Evolutionary conservation across 495 filamentous ascomycete species (phyloP).

Genomic region (Aspergillus asperescens): DNA sequence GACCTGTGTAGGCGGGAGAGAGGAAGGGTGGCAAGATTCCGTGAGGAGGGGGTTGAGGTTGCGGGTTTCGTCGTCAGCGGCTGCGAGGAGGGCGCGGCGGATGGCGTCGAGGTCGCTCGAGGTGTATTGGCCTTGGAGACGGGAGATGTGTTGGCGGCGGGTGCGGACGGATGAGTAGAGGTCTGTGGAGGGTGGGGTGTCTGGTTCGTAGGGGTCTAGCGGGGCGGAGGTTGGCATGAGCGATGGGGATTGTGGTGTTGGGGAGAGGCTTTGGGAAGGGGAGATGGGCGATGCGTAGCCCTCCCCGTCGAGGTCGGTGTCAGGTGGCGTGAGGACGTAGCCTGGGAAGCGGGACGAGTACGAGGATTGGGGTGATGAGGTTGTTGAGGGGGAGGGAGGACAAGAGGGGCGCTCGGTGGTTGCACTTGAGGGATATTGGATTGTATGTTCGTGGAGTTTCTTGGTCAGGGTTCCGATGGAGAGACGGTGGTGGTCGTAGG

Average conservation of each 20-base stretch:
- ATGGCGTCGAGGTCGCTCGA: conserved; percentile 34
- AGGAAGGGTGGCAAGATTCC: conserved; percentile 44
- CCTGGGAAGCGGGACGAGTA: conserved; percentile 21
- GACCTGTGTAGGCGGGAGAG: conserved; percentile 34
- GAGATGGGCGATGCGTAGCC: conserved; percentile 28
- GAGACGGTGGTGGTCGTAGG: conserved; percentile 36
- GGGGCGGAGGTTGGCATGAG: conserved; percentile 36
- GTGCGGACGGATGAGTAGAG: conserved; percentile 23
- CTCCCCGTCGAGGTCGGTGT: conserved; percentile 42
- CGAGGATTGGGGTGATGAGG: conserved; percentile 12
- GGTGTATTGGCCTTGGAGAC: conserved; percentile 41
- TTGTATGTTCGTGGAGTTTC: conserved; percentile 44
- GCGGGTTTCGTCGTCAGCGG: conserved; percentile 23
- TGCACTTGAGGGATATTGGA: conserved; percentile 24
- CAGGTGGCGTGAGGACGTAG: conserved; percentile 40
- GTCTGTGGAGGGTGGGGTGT: conserved; percentile 9
- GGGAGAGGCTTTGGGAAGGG: conserved; percentile 9
- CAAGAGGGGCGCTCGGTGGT: conserved; percentile 3
- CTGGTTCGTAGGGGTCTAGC: conserved; percentile 18
- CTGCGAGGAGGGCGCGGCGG: conserved; percentile 28
- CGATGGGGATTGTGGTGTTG: conserved; percentile 25
- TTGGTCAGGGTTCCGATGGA: conserved; percentile 42
- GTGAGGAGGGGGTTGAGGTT: conserved; percentile 15
- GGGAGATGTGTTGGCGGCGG: conserved; percentile 42
- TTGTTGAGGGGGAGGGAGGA: conserved; percentile 11